Conservation (phyloP, 192 early-diverging fungal species). For the Coemansia sp. region DNA sequence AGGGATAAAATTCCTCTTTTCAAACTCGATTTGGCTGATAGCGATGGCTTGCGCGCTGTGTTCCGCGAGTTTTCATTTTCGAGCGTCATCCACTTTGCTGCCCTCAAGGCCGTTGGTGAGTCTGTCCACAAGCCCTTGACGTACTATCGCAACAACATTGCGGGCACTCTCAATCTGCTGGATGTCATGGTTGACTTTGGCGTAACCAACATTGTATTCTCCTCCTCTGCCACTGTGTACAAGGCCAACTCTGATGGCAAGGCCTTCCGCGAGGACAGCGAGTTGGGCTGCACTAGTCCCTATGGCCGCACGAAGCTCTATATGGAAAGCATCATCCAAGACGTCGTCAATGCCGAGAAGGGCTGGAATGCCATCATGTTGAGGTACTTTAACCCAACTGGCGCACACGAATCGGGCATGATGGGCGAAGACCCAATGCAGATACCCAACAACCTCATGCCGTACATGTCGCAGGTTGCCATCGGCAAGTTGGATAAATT, state of each 20-base stretch:
- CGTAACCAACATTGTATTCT: constrained; percentile 92
- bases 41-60: constrained; percentile 62
- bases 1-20: constrained; percentile 64
- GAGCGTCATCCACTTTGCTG: constrained; percentile 86
- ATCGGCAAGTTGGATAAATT: constrained; percentile 80
- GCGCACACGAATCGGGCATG: constrained; percentile 85
- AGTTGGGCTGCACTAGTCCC: constrained; percentile 80
- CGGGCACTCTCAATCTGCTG: constrained; percentile 82
- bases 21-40: constrained; percentile 77
- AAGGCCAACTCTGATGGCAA: constrained; percentile 61
- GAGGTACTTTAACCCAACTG: constrained; percentile 96
- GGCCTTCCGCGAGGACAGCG: constrained; percentile 59
- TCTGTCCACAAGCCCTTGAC: constrained; percentile 74
- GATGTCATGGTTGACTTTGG: constrained; percentile 80
- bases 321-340: constrained; percentile 81
- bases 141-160: constrained; percentile 95
- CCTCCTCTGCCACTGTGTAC: constrained; percentile 92
- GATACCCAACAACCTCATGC: constrained; percentile 89
- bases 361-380: constrained; percentile 69
- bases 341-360: constrained; percentile 64
- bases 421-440: constrained; percentile 92
- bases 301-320: constrained; percentile 98
- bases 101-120: constrained; percentile 87
- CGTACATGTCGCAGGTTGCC: constrained; percentile 84
- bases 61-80: constrained; percentile 71